These are phyloP conservation scores for Didymosphaeria variabile DNA, from an alignment of 2,329 filamentous ascomycete species.

Conservation along the genomic window DNA sequence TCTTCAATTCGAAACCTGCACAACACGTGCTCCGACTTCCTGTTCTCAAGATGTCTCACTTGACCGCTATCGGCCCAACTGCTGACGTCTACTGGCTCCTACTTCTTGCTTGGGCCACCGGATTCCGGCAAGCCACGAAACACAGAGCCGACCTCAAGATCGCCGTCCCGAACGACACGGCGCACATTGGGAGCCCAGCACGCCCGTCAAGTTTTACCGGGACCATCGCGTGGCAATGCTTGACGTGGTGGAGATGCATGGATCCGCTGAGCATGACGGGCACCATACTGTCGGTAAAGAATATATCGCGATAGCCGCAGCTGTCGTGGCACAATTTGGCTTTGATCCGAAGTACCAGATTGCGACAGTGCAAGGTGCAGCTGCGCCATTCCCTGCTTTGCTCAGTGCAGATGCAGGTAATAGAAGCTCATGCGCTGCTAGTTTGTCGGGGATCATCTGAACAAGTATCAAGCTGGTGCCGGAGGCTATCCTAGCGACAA, in stretches of 20 bases:
- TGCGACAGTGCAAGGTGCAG: not conserved
- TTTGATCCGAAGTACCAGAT: not conserved
- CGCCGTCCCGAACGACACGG: conserved; percentile 6
- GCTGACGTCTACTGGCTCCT: conserved; percentile 1
- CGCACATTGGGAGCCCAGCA: conserved; percentile 1
- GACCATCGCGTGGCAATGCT: not conserved
- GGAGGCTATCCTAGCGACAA: conserved; percentile 3
- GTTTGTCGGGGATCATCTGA: conserved; percentile 11
- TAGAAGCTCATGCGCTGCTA: not conserved
- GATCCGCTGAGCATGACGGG: conserved; percentile 6
- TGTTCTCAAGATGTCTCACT: conserved; percentile 7
- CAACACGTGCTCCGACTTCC: conserved; percentile 6
- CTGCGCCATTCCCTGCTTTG: not conserved
- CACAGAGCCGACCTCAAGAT: conserved; percentile 9
- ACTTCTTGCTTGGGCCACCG: not conserved
- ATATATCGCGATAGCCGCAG: conserved; percentile 11
- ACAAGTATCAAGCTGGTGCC: conserved; percentile 4
- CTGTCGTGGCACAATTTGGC: not conserved
- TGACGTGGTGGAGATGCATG: not conserved
- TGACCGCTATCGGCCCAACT: conserved; percentile 7
- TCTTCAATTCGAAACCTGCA: conserved; percentile 2
- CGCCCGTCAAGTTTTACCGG: conserved; percentile 1
- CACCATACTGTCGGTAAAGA: conserved; percentile 9
- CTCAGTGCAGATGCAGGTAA: conserved; percentile 4
- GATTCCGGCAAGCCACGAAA: conserved; percentile 10